Conservation (phyloP, 179 eudicot species). For the Silene coronaria region DNA sequence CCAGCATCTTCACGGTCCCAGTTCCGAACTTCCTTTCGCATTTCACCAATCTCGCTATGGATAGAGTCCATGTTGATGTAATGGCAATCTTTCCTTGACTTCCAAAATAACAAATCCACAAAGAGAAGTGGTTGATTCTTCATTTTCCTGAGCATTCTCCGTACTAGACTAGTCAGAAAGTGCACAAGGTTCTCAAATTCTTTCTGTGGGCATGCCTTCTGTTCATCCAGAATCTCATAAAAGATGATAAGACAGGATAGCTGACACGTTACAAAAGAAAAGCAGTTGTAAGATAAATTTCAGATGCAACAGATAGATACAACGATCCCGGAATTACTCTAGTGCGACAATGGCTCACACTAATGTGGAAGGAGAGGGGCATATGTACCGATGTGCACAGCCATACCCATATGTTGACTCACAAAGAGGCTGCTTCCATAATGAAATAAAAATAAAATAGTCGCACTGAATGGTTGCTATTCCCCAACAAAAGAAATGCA, state of each 20-base stretch:
- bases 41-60: constrained; percentile 54
- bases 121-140: constrained; percentile 88
- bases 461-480: not conserved
- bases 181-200: constrained; percentile 61
- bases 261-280: constrained; percentile 42
- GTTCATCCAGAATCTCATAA: constrained; percentile 76
- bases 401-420: not conserved
- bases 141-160: constrained; percentile 94
- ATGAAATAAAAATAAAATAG: not conserved
- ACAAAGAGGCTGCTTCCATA: not conserved
- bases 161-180: constrained; percentile 66
- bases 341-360: not conserved
- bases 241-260: constrained; percentile 68
- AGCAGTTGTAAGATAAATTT: constrained; percentile 20
- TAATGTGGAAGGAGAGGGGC: not conserved
- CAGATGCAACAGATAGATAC: not conserved
- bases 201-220: constrained; percentile 63
- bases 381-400: not conserved
- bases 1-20: constrained; percentile 43
- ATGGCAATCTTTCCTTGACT: constrained; percentile 82
- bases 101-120: constrained; percentile 81
- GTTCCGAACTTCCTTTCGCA: constrained; percentile 50
- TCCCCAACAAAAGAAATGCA: not conserved
- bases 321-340: not conserved
- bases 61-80: constrained; percentile 67